These are phyloP conservation scores for Pseudevernia furfuracea DNA, from an alignment of 495 filamentous ascomycete genomes.

Conservation along the genomic window DNA sequence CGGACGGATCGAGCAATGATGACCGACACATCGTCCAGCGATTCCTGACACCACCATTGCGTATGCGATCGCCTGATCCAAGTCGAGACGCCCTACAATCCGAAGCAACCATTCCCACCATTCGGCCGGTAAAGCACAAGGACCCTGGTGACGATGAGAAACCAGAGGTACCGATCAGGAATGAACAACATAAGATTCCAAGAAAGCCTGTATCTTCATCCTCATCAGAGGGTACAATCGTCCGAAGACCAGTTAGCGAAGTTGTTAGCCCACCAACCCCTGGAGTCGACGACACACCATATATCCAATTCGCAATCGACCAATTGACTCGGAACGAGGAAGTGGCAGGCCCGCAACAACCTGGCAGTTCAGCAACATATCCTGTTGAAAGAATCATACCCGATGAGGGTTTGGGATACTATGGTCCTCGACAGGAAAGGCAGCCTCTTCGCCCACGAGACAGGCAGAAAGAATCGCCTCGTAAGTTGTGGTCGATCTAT, in stretches of 20 bases:
- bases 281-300: slow-evolving; percentile 58
- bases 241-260: slow-evolving; percentile 29
- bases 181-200: slow-evolving; percentile 30
- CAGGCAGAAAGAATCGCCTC: slow-evolving; percentile 11
- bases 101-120: slow-evolving; percentile 26
- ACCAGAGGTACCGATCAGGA: slow-evolving; percentile 25
- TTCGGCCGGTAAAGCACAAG: slow-evolving; percentile 26
- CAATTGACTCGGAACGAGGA: slow-evolving; percentile 63
- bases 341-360: slow-evolving; percentile 32
- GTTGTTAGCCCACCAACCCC: slow-evolving; percentile 49
- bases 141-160: slow-evolving; percentile 24
- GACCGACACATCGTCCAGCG: slow-evolving; percentile 43
- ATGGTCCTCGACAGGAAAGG: slow-evolving; percentile 19
- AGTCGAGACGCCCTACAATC: slow-evolving; percentile 23
- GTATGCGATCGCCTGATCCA: slow-evolving; percentile 26
- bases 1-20: slow-evolving; percentile 40
- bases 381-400: slow-evolving; percentile 45
- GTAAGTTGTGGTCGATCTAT: slow-evolving; percentile 11
- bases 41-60: slow-evolving; percentile 45
- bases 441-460: slow-evolving; percentile 3
- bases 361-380: slow-evolving; percentile 37
- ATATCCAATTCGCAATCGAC: slow-evolving; percentile 65
- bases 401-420: slow-evolving; percentile 45
- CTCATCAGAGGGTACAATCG: slow-evolving; percentile 24
- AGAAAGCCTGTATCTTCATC: slow-evolving; percentile 28